A percentile compares a stretch with the other conserved stretches of the same genome.
phyloP scores from a whole-genome alignment of 371 early-diverging fungal species.

The Polyrhizophydium stewartii region DNA sequence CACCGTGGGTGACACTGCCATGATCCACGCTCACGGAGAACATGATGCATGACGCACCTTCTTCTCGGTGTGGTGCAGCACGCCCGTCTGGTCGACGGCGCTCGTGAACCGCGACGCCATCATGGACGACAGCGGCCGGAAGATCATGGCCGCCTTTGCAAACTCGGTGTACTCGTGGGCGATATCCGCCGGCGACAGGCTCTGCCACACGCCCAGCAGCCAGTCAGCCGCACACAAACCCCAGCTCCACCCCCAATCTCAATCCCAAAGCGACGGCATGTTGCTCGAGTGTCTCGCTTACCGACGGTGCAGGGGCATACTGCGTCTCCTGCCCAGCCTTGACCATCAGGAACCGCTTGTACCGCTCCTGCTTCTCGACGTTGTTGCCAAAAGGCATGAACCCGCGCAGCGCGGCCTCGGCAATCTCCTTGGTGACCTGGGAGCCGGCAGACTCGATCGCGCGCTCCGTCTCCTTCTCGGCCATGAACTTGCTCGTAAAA shows the following conservation, averaged over 20 bases:
- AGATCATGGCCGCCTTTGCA: slow-evolving; percentile 76
- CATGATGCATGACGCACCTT: not conserved
- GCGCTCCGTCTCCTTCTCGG: not conserved
- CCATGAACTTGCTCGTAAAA: slow-evolving; percentile 23
- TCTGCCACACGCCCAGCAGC: no score
- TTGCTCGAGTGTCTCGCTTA: no score
- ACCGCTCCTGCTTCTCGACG: slow-evolving; percentile 71
- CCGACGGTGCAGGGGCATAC: not conserved
- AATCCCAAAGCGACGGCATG: no score
- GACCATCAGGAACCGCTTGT: slow-evolving; percentile 66
- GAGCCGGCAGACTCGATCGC: no score
- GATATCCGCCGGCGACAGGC: slow-evolving; percentile 34
- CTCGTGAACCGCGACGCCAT: slow-evolving; percentile 80
- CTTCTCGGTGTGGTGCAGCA: not conserved
- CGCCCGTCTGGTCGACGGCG: slow-evolving; percentile 25
- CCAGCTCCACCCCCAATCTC: no score
- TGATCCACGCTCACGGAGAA: not conserved
- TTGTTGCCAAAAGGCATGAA: slow-evolving; percentile 83
- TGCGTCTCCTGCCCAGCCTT: slow-evolving; percentile 46
- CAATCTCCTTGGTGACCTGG: slow-evolving; percentile 58
- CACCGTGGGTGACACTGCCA: not conserved
- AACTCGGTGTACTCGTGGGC: slow-evolving; percentile 70
- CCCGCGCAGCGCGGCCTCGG: slow-evolving; percentile 70
- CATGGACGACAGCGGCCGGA: slow-evolving; percentile 65
- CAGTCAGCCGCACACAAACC: no score